Percentiles rank a stretch among this genome's conserved stretches.
Conservation (phyloP, 345 rosid species). For the Camelina hispida region DNA sequence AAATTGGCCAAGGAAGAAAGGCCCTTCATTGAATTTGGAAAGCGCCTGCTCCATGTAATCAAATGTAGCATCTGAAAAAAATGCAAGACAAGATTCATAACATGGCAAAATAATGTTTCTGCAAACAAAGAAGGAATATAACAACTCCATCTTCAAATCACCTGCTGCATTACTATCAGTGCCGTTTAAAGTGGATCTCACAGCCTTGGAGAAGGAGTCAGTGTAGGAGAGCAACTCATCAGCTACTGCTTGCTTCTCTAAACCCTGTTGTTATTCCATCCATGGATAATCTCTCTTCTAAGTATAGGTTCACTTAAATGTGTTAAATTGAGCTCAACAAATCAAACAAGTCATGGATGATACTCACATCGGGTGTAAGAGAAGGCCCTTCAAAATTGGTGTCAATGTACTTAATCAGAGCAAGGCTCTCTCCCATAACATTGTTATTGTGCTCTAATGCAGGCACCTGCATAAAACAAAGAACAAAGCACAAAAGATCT, state of each 20-base stretch:
- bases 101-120: background rate
- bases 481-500: background rate
- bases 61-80: conserved; percentile 60
- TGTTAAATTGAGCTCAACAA: background rate
- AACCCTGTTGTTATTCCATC: conserved; percentile 51
- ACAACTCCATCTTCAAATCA: conserved; percentile 23
- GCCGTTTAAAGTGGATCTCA: conserved; percentile 55
- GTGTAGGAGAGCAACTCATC: conserved; percentile 69
- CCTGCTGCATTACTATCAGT: conserved; percentile 51
- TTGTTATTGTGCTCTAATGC: conserved; percentile 82
- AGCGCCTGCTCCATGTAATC: conserved; percentile 74
- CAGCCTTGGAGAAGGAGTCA: conserved; percentile 55
- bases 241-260: conserved; percentile 62
- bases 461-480: conserved; percentile 62
- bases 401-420: conserved; percentile 73
- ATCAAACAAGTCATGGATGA: background rate
- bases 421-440: conserved; percentile 86
- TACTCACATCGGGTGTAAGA: conserved; percentile 66
- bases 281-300: conserved; percentile 2
- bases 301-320: background rate
- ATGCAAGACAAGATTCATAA: conserved; percentile 20
- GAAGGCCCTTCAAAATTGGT: conserved; percentile 86
- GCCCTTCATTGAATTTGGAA: conserved; percentile 68
- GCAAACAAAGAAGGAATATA: conserved; percentile 1
- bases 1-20: conserved; percentile 80